These are phyloP conservation scores for Ceratocystis cacaofunesta DNA, from an alignment of 2,329 filamentous ascomycete genomes.

Conservation along the genomic window DNA sequence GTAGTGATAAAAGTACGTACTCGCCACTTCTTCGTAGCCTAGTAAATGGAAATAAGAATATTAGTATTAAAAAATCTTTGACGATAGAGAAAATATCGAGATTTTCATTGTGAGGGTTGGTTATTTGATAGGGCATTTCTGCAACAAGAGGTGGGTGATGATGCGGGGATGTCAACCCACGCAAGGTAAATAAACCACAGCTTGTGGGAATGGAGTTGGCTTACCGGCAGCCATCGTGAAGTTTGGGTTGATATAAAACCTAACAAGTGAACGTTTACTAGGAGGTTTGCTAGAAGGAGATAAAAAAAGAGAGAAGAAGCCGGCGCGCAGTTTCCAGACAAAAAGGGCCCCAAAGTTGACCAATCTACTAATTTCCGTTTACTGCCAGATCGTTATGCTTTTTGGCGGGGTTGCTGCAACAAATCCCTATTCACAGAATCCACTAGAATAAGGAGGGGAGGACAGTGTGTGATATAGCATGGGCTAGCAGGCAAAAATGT, in stretches of 20 bases:
- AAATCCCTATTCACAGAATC: conserved; percentile 3
- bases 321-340: neutral
- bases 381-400: neutral
- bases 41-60: conserved; percentile 13
- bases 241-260: conserved; percentile 8
- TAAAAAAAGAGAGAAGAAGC: conserved; percentile 2
- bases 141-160: neutral
- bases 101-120: neutral
- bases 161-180: neutral
- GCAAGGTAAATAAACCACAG: neutral
- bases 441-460: neutral
- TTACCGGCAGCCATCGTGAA: conserved; percentile 26
- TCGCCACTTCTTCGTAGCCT: conserved; percentile 34
- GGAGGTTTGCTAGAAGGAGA: neutral
- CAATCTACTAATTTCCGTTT: neutral
- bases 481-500: too few relatives aligned
- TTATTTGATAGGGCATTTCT: neutral
- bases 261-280: neutral
- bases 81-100: too few relatives aligned
- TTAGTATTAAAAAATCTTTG: neutral
- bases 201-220: conserved; percentile 14
- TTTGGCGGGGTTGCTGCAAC: conserved; percentile 14
- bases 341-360: neutral
- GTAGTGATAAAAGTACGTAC: conserved; percentile 25
- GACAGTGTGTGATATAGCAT: conserved; percentile 2